A percentile compares a stretch with the other conserved stretches of the same genome.
Conservation (phyloP, 1,284 basidiomycete genomes). For the Vanrija humicola region DNA sequence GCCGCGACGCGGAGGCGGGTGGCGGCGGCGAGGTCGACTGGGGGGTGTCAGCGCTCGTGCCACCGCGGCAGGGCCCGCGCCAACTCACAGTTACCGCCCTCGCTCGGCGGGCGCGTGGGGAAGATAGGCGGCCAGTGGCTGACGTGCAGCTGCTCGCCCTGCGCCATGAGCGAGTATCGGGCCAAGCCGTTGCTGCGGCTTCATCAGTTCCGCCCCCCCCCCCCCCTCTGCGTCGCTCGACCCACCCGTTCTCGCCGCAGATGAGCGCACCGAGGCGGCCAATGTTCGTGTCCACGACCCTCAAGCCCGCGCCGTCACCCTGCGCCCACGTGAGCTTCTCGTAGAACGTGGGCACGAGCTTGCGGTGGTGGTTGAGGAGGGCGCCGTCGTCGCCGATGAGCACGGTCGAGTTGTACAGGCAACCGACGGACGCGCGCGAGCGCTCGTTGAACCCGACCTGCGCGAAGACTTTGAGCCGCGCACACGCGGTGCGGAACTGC, state of each 20-base stretch:
- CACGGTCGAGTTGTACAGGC: constrained; percentile 10
- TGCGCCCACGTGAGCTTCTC: constrained; percentile 8
- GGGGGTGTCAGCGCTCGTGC: background rate
- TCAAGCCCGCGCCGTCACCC: background rate
- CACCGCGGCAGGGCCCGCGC: too few relatives aligned
- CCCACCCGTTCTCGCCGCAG: too few relatives aligned
- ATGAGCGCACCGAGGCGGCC: background rate
- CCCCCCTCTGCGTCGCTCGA: too few relatives aligned
- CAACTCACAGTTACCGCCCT: too few relatives aligned
- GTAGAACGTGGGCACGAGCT: constrained; percentile 11
- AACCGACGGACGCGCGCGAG: background rate
- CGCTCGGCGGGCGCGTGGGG: too few relatives aligned
- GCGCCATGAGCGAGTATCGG: too few relatives aligned
- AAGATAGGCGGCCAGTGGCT: too few relatives aligned
- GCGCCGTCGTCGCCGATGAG: constrained; percentile 7
- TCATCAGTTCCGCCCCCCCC: too few relatives aligned
- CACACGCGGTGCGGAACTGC: constrained; percentile 1
- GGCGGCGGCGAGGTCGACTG: background rate
- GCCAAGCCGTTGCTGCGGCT: too few relatives aligned
- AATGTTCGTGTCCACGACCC: constrained; percentile 1
- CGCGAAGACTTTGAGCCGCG: constrained; percentile 3
- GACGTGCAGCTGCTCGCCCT: too few relatives aligned
- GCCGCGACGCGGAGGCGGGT: background rate
- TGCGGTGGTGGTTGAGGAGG: constrained; percentile 12
- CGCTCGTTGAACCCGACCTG: constrained; percentile 12